Conservation (phyloP, 2,329 filamentous ascomycete genomes). For the Sclerotinia sclerotiorum region DNA sequence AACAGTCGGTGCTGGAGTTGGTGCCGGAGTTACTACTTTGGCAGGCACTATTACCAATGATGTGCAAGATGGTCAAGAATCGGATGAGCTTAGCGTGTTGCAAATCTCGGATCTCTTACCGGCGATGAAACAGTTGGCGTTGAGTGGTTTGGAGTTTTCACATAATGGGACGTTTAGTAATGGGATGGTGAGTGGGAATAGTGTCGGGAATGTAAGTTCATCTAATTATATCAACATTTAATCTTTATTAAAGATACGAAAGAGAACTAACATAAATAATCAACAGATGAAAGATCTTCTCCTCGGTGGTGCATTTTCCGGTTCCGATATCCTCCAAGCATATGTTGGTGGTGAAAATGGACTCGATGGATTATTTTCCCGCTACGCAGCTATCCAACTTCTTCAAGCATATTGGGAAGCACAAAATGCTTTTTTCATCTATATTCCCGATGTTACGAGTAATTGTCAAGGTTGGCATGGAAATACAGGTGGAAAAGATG, state of each 20-base stretch:
- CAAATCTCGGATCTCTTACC: not conserved
- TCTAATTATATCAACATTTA: not conserved
- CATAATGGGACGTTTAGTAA: not conserved
- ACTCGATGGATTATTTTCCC: not conserved
- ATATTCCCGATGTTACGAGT: not conserved
- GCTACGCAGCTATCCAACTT: not conserved
- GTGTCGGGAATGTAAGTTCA: not conserved
- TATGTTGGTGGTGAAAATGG: not conserved
- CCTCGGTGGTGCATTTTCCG: not conserved
- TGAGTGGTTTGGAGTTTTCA: not conserved
- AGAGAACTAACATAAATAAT: not conserved
- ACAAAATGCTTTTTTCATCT: slow-evolving; percentile 7
- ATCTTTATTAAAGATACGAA: no score
- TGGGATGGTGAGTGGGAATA: not conserved
- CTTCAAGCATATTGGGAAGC: slow-evolving; percentile 5
- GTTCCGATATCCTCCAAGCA: not conserved
- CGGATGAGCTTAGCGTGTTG: not conserved
- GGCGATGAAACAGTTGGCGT: not conserved
- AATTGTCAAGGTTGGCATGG: not conserved
- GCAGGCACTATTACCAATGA: not conserved
- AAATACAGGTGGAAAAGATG: not conserved
- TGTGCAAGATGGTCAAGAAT: not conserved
- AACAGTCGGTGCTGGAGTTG: not conserved
- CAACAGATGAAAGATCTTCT: not conserved
- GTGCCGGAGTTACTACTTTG: not conserved